phyloP scores from a whole-genome alignment of 2,329 filamentous ascomycete species.

The Alternaria longipes region DNA sequence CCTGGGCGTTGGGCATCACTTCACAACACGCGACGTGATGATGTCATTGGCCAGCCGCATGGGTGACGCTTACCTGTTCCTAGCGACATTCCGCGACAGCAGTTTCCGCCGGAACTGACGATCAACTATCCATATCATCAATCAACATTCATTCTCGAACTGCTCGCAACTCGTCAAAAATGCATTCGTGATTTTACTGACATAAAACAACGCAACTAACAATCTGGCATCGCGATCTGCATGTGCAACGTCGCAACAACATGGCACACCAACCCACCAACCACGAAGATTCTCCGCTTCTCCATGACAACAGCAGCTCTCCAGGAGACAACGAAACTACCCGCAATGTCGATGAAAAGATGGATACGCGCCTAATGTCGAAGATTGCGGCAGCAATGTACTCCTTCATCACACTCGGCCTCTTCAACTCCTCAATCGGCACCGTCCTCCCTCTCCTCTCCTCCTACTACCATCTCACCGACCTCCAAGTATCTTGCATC shows the following conservation, averaged over 20 bases:
- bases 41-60: constrained; percentile 11
- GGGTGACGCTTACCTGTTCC: constrained; percentile 17
- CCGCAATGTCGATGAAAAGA: not conserved
- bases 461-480: constrained; percentile 53
- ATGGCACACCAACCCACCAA: constrained; percentile 7
- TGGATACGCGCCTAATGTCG: constrained; percentile 20
- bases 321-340: not conserved
- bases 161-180: rapidly evolving
- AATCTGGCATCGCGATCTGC: not conserved
- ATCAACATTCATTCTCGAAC: not conserved
- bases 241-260: constrained; percentile 6
- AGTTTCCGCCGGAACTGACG: not conserved
- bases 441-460: constrained; percentile 52
- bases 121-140: not conserved
- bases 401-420: constrained; percentile 66
- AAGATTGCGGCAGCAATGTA: constrained; percentile 65
- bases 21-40: constrained; percentile 6
- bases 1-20: not conserved
- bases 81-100: constrained; percentile 19
- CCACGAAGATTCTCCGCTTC: constrained; percentile 17
- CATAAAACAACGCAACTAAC: not conserved
- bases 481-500: constrained; percentile 56
- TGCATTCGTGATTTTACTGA: not conserved
- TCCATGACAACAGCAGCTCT: not conserved
- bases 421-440: constrained; percentile 40